A percentile compares a stretch with the other conserved stretches of the same genome.
These are phyloP conservation scores for Plasmodium vinckei DNA, from an alignment of 169 alveolate genomes.

Conservation along the genomic window DNA sequence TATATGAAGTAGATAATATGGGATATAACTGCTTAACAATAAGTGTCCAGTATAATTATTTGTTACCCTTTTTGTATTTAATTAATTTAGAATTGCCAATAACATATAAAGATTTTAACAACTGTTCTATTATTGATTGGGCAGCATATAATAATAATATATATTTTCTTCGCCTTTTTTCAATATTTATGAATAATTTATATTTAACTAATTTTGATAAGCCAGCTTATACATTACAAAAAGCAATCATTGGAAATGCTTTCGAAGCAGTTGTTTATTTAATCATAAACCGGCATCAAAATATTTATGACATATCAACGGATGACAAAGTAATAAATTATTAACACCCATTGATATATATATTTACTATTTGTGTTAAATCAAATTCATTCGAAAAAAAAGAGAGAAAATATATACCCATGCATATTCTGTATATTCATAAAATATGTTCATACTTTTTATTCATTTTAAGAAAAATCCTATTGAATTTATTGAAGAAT, in stretches of 20 bases:
- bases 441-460: not conserved
- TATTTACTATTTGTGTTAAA: not conserved
- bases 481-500: constrained; percentile 48
- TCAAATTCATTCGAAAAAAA: not conserved
- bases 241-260: constrained; percentile 69
- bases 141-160: constrained; percentile 58
- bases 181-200: constrained; percentile 29
- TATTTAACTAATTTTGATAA: constrained; percentile 11
- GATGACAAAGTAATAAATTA: constrained; percentile 31
- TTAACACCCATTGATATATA: not conserved
- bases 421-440: not conserved
- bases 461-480: constrained; percentile 31
- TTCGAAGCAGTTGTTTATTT: constrained; percentile 60
- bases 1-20: constrained; percentile 45
- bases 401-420: not conserved
- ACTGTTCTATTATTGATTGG: constrained; percentile 54
- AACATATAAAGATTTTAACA: constrained; percentile 44
- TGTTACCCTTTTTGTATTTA: constrained; percentile 50
- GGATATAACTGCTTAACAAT: constrained; percentile 68
- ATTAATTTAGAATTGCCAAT: constrained; percentile 14
- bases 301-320: constrained; percentile 43
- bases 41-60: constrained; percentile 38
- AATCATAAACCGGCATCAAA: constrained; percentile 17
- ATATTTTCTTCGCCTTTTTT: constrained; percentile 59
- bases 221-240: constrained; percentile 36